Conservation (phyloP, 1,284 basidiomycete species). For the Rugosomyces carneus region DNA sequence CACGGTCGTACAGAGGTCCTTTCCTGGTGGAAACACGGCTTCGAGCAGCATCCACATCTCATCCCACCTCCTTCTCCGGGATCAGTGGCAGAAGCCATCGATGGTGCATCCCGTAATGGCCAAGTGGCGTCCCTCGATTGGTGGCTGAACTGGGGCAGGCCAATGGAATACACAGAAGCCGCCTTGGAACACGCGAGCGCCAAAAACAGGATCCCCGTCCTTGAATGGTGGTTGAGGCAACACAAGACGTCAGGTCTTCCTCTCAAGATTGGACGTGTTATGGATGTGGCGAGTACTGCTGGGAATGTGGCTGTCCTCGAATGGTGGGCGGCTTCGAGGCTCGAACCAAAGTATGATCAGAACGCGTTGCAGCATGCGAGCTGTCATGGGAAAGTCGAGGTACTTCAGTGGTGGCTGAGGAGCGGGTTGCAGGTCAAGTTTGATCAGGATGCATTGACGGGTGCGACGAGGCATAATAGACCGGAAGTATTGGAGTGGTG, state of each 20-base stretch:
- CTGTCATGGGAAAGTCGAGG: conserved; percentile 72
- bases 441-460: conserved; percentile 70
- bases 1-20: conserved; percentile 69
- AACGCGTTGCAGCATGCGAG: conserved; percentile 71
- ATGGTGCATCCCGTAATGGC: conserved; percentile 67
- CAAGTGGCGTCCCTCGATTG: conserved; percentile 63
- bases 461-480: conserved; percentile 73
- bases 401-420: conserved; percentile 77
- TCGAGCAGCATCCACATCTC: conserved; percentile 50
- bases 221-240: conserved; percentile 75
- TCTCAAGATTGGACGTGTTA: conserved; percentile 73
- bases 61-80: conserved; percentile 44
- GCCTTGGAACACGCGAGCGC: conserved; percentile 72
- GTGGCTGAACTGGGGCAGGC: conserved; percentile 55
- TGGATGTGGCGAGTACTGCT: conserved; percentile 73
- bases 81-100: conserved; percentile 57
- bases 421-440: conserved; percentile 71
- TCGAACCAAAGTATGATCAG: conserved; percentile 71
- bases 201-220: conserved; percentile 62
- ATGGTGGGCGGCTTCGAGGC: conserved; percentile 76
- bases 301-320: conserved; percentile 67
- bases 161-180: conserved; percentile 67
- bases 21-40: conserved; percentile 72
- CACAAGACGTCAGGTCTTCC: conserved; percentile 40
- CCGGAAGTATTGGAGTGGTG: conserved; percentile 84